Base-by-base conservation (phyloP, 495 filamentous ascomycete genomes). In the Echria macrotheca region DNA sequence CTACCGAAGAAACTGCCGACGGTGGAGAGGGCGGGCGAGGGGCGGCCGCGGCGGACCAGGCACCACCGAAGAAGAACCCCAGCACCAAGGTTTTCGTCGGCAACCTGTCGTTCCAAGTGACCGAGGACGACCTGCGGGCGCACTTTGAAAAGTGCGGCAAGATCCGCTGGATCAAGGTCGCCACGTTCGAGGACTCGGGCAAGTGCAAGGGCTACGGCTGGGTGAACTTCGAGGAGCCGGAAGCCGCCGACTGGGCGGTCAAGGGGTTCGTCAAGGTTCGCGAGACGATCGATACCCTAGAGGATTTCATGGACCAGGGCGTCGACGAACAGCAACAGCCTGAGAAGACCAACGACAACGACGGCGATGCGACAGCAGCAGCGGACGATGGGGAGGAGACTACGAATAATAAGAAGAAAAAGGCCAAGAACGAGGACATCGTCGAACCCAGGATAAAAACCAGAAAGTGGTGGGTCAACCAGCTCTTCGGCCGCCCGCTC, bases 201-300 rank as follows among this genome's bases (percentile, higher is more conserved):
- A 97, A 97, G 71, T 97, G 94, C 73, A 96, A 96, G 71, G 93
- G 93, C 1, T 99, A 87, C 72, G 91, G 84, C 15, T 97, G 93
- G 87, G 81, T 97, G 39, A 84, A 85, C 31, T 99, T 97, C 69
- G 82, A 83, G 60, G 82, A 89, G 19, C 54, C 88, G 14, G 82
- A 85, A 15, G 78, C 83, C 0, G 89, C 86, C 0, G 73, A 81
- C 55, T 80, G 78, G 59, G 93, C 90, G 6, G 89, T 95, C 54
- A 83, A 79, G 52, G 94, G 94, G 2, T 95, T 80, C 60, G 75
- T 89, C 39, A 74, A 79, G 57, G 69, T 83, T 33, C 71, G 74
- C 49, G 81, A 87, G 46, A 74, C 65, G 24, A 63, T 73, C 15
- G 69, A 71, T 24, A 71, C 69, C 17, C 61, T 79, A 37, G 77